Evolutionary conservation across 208 protist genomes (phyloP).

Genomic region (Phytomonas francai): DNA sequence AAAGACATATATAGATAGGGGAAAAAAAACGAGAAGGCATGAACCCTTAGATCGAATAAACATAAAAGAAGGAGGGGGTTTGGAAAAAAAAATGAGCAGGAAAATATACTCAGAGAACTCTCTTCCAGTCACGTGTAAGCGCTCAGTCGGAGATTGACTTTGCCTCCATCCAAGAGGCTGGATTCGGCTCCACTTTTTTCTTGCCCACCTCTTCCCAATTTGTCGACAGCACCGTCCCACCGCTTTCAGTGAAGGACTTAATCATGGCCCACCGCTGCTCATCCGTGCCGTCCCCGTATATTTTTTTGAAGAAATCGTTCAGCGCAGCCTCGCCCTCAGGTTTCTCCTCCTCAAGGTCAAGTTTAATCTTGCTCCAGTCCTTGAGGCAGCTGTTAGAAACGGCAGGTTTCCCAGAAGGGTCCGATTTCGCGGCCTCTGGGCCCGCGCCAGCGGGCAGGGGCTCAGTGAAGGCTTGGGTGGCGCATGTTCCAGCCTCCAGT

Average conservation of each 20-base stretch:
- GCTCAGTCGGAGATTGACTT: constrained; percentile 43
- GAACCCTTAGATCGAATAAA: background rate
- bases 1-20: background rate
- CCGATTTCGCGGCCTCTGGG: constrained; percentile 11
- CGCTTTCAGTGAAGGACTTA: constrained; percentile 93
- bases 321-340: constrained; percentile 88
- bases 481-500: constrained; percentile 32
- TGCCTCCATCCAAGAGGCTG: constrained; percentile 87
- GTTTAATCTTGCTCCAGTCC: constrained; percentile 66
- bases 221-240: constrained; percentile 93
- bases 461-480: background rate
- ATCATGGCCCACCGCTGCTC: constrained; percentile 92
- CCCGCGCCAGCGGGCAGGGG: constrained; percentile 3
- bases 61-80: background rate
- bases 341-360: constrained; percentile 82
- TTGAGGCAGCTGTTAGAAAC: constrained; percentile 81
- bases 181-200: constrained; percentile 68
- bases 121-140: background rate
- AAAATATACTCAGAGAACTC: background rate
- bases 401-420: constrained; percentile 36
- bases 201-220: constrained; percentile 94
- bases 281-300: constrained; percentile 88
- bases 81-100: background rate
- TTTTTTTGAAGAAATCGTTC: constrained; percentile 91
- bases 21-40: background rate